These are phyloP conservation scores for Pestalotiopsis sp. DNA, from an alignment of 2,329 filamentous ascomycete species.

Conservation along the genomic window DNA sequence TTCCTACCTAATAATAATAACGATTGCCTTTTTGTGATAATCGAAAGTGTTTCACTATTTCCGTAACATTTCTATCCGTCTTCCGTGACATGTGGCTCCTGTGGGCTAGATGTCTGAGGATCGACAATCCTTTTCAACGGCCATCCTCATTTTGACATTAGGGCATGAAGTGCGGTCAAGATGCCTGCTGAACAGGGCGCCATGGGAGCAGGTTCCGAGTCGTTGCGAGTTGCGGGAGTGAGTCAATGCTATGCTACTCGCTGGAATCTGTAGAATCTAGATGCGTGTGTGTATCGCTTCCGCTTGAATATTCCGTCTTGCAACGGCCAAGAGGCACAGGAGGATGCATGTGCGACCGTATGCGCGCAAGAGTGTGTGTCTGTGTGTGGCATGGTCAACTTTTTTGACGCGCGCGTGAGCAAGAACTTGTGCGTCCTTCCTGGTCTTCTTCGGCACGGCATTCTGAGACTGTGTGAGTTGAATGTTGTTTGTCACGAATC, in stretches of 20 bases:
- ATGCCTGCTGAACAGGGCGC: neutral
- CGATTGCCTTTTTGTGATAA: neutral
- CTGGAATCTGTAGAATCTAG: too few species aligned
- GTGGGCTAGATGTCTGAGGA: constrained; percentile 1
- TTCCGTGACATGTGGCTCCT: neutral
- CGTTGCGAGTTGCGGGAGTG: neutral
- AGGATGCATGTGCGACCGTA: neutral
- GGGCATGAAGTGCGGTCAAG: constrained; percentile 3
- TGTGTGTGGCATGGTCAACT: neutral
- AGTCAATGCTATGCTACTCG: too few species aligned
- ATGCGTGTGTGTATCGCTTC: too few species aligned
- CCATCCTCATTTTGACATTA: constrained; percentile 2
- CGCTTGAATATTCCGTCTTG: neutral
- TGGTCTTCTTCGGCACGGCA: neutral
- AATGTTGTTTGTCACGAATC: neutral
- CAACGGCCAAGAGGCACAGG: neutral
- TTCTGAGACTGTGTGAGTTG: neutral
- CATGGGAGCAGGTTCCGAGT: neutral
- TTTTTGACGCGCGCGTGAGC: neutral
- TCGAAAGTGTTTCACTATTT: neutral
- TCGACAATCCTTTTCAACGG: constrained; percentile 1
- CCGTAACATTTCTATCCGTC: neutral
- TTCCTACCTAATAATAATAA: neutral
- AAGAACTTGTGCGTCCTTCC: neutral
- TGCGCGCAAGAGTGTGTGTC: neutral